Evolutionary conservation across 768 basidiomycete species (phyloP).

Genomic region (Pulveroboletus sp.): DNA sequence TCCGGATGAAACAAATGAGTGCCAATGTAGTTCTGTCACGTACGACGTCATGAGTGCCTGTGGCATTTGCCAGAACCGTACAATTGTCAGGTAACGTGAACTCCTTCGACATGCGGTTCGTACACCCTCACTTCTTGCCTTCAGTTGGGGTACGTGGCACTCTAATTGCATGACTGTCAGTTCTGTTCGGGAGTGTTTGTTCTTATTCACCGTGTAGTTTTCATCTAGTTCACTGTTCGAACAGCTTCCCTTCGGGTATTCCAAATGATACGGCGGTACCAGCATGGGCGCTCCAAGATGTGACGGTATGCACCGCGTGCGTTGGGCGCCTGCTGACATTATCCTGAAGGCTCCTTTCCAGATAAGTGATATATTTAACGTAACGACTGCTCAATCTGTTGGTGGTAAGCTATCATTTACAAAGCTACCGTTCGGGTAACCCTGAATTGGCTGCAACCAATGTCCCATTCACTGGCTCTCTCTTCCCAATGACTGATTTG

Average conservation of each 20-base stretch:
- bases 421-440: too few species aligned
- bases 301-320: slow-evolving; percentile 33
- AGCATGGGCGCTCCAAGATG: slow-evolving; percentile 58
- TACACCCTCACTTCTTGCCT: not conserved
- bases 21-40: slow-evolving; percentile 53
- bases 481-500: too few species aligned
- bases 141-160: slow-evolving; percentile 49
- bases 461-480: too few species aligned
- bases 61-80: slow-evolving; percentile 48
- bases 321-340: too few species aligned
- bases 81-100: slow-evolving; percentile 32
- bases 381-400: too few species aligned
- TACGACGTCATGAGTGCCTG: slow-evolving; percentile 57
- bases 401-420: too few species aligned
- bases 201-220: not conserved
- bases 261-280: slow-evolving; percentile 49
- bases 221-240: not conserved
- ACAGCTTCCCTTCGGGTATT: slow-evolving; percentile 43
- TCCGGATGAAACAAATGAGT: slow-evolving; percentile 26
- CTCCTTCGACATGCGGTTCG: not conserved
- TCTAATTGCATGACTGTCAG: slow-evolving; percentile 42
- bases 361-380: too few species aligned
- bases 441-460: too few species aligned
- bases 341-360: too few species aligned
- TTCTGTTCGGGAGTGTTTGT: slow-evolving; percentile 27